Evolutionary conservation across 345 rosid genomes (phyloP), one percentile per base, ranked within the genome.

Genomic region (Aquilaria malaccensis): DNA sequence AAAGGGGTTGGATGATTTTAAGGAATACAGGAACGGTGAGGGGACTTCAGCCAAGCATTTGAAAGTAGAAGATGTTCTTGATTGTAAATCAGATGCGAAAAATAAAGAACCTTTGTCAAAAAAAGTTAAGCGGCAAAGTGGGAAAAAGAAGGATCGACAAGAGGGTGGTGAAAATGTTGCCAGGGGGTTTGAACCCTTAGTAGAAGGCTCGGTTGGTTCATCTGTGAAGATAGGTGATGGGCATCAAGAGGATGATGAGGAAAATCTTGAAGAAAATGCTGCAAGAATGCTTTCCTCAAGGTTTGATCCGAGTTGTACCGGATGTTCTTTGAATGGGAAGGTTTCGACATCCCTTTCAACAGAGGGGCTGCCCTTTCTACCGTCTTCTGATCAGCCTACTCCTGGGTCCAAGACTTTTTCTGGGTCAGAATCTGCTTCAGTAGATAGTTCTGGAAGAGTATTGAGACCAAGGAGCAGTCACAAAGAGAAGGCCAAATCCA

Each of bases 261-360:
- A 89, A 79, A 93, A 93, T 77, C 97, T 93, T 52, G 99, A 87
- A 78, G 92, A 85, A 67, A 93, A 93, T 79, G 99, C 99, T 33
- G 99, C 98, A 46, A 93, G 82, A 80, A 89, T 93, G 98, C 74
- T 93, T 30, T 93, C 96, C 31, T 89, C 96, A 13, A 86, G 97
- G 63, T 93, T 93, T 70, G 88, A 89, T 75, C 86, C 98, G 13
- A 85, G 81, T 71, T 89, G 84, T 72, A 82, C 96, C 29, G 96
- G 85, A 13, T 87, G 84, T 80, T 77, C 85, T 60, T 78, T 80
- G 50, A 84, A 72, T 59, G 70, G 80, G 59, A 82, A 78, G 64
- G 69, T 75, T 15, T 73, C 84, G 45, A 70, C 64, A 30, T 67
- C 75, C 22, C 77, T 81, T 55, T 74, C 88, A 45, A 56, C 60